Evolutionary conservation across 441 rosid species (phyloP), one percentile per base, ranked within the genome.

Genomic region (Geranium incanum): DNA sequence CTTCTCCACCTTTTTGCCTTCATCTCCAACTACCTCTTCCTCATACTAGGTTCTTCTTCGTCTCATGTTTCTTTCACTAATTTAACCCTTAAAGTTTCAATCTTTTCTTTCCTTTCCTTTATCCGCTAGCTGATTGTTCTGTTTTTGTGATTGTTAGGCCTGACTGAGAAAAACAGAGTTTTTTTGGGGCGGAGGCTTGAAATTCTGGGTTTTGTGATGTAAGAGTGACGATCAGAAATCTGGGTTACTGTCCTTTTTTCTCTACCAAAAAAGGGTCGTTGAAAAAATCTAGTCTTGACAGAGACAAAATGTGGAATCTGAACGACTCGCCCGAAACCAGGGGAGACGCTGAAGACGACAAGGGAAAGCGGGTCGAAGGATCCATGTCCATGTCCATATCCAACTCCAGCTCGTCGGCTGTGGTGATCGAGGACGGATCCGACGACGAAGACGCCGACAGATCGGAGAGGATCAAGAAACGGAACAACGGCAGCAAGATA

Each of bases 361-460:
- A 86, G 70, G 88, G 89, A 0, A 95, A 95, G 84, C 82, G 88
- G 84, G 89, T 90, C 81, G 95, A 96, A n/a, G 57, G 57, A 48
- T 48, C 55, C 55, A 11, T 48, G 82, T 90, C 96, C 76, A 71
- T 83, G 82, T 90, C 96, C 76, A 71, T 83, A 83, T 90, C 96
- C 0, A 95, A 89, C 78, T 95, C 96, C 6, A 88, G 97, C 73
- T 95, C 97, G 0, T 95, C 99, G 57, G 94, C 93, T 64, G 79
- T 84, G 4, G 84, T 85, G 8, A 68, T 86, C 23, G 97, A 90
- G 65, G 95, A 92, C 76, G 92, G 93, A 89, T 86, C 97, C 15
- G 57, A 50, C 76, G 92, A 88, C 19, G 93, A 86, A 0, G 57
- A 50, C 76, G 92, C 87, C 19, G 93, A 86, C 0, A 45, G 52